A percentile compares a stretch with the other conserved stretches of the same genome.
These are phyloP conservation scores for Avena atlantica DNA, from an alignment of 176 grass and related monocot species.

Conservation along the genomic window DNA sequence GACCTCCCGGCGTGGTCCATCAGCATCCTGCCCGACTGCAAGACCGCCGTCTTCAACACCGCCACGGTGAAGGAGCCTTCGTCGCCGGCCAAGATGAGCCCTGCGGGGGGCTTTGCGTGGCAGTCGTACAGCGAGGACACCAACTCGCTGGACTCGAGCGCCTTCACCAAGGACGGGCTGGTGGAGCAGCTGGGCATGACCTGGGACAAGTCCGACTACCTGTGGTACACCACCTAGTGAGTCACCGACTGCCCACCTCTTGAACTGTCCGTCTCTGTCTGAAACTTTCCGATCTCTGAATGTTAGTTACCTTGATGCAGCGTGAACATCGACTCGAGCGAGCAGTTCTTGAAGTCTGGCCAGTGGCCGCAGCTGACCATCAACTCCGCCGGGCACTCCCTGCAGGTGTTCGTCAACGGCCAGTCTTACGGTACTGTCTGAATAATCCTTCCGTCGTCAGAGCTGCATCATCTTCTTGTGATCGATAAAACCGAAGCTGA, in stretches of 20 bases:
- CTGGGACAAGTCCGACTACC: constrained; percentile 94
- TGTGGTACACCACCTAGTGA: constrained; percentile 98
- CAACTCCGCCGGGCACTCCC: constrained; percentile 67
- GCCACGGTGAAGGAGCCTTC: constrained; percentile 68
- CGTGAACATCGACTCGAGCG: constrained; percentile 69
- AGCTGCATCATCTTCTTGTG: neutral
- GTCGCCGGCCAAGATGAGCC: constrained; percentile 63
- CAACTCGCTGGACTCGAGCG: constrained; percentile 57
- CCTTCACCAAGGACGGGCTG: constrained; percentile 93
- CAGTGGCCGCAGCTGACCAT: constrained; percentile 72
- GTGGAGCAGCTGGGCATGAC: constrained; percentile 92
- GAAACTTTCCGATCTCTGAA: neutral
- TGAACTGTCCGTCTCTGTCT: neutral
- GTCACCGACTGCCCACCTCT: neutral
- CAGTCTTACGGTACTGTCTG: constrained; percentile 59
- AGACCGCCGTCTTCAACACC: constrained; percentile 88
- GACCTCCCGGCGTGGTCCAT: constrained; percentile 91
- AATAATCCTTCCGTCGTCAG: neutral
- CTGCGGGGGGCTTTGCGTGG: constrained; percentile 63
- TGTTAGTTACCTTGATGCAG: constrained; percentile 29
- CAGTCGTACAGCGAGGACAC: constrained; percentile 79
- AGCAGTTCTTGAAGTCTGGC: constrained; percentile 80
- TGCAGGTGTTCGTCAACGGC: constrained; percentile 96
- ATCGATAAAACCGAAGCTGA: neutral
- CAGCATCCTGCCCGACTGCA: constrained; percentile 92